Conservation (phyloP, 805 yeast species). For the Yamadazyma ubonensis region DNA sequence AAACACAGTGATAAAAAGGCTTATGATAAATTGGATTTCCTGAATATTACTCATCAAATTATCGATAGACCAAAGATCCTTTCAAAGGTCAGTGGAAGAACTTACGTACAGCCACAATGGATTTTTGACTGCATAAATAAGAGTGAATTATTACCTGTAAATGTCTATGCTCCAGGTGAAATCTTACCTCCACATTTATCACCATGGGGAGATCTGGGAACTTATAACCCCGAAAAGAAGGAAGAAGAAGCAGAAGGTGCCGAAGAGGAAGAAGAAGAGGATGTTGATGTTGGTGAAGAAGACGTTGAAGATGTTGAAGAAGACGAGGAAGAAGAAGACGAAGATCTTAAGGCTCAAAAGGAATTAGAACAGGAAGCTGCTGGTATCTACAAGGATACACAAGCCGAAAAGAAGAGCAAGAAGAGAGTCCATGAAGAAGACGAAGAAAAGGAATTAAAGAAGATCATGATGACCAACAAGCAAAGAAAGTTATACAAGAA, state of each 20-base stretch:
- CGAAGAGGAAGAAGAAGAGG: conserved; percentile 54
- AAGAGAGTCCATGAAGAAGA: conserved; percentile 49
- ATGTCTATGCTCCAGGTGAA: conserved; percentile 90
- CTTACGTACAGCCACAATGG: conserved; percentile 98
- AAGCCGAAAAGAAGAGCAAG: conserved; percentile 34
- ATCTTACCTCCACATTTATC: conserved; percentile 93
- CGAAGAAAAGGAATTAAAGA: conserved; percentile 87
- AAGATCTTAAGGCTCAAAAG: conserved; percentile 73
- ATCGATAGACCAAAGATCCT: conserved; percentile 85
- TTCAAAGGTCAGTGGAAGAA: conserved; percentile 83
- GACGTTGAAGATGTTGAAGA: conserved; percentile 43
- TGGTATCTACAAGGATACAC: conserved; percentile 59
- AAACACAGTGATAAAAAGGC: conserved; percentile 46
- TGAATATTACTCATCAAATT: conserved; percentile 85
- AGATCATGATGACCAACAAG: conserved; percentile 97
- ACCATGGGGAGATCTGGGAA: conserved; percentile 97
- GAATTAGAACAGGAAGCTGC: conserved; percentile 78
- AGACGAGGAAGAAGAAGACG: conserved; percentile 48
- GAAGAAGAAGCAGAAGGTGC: conserved; percentile 41
- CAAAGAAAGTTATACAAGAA: conserved; percentile 90
- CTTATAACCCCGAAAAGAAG: conserved; percentile 72
- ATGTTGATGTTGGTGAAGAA: conserved; percentile 50
- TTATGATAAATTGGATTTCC: conserved; percentile 54
- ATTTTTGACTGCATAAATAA: conserved; percentile 87
- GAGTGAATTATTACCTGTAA: conserved; percentile 69